Percentiles rank a stretch among this genome's conserved stretches.
Evolutionary conservation across 2,329 filamentous ascomycete species (phyloP).

Genomic region (Huntiella moniliformis): DNA sequence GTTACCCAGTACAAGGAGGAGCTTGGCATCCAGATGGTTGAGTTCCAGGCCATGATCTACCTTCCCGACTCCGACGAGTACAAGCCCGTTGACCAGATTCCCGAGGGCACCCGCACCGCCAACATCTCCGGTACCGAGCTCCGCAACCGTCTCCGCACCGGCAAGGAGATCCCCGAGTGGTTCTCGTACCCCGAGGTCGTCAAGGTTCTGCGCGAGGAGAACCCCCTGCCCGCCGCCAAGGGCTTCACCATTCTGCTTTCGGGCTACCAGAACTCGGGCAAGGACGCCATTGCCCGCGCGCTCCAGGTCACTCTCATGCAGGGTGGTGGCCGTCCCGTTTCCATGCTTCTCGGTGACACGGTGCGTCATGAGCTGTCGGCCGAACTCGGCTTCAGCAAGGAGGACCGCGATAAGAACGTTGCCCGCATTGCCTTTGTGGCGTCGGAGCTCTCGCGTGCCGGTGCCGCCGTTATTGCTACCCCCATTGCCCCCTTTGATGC

Average conservation of each 20-base stretch:
- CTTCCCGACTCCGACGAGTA: constrained; percentile 96
- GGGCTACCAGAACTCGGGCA: constrained; percentile 89
- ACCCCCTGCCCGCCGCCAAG: constrained; percentile 76
- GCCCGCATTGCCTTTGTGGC: constrained; percentile 92
- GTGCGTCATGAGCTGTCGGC: constrained; percentile 84
- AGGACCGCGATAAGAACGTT: constrained; percentile 90
- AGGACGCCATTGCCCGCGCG: constrained; percentile 88
- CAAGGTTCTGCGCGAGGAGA: constrained; percentile 84
- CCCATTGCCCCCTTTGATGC: constrained; percentile 87
- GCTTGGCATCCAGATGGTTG: constrained; percentile 95
- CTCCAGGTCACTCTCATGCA: constrained; percentile 96
- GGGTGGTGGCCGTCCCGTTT: constrained; percentile 86
- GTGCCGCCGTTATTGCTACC: constrained; percentile 85
- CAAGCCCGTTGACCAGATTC: constrained; percentile 76
- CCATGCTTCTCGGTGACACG: constrained; percentile 85
- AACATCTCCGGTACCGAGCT: constrained; percentile 85
- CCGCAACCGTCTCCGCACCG: constrained; percentile 73
- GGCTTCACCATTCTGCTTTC: constrained; percentile 98
- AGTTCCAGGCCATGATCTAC: constrained; percentile 99
- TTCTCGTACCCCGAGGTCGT: constrained; percentile 99
- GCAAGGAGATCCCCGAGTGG: constrained; percentile 93
- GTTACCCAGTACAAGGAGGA: constrained; percentile 94
- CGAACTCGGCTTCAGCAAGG: constrained; percentile 83
- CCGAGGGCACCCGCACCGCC: constrained; percentile 63
- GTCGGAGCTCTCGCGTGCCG: constrained; percentile 78